These are phyloP conservation scores for Eucalyptus pumila DNA, from an alignment of 345 rosid species.

Conservation along the genomic window DNA sequence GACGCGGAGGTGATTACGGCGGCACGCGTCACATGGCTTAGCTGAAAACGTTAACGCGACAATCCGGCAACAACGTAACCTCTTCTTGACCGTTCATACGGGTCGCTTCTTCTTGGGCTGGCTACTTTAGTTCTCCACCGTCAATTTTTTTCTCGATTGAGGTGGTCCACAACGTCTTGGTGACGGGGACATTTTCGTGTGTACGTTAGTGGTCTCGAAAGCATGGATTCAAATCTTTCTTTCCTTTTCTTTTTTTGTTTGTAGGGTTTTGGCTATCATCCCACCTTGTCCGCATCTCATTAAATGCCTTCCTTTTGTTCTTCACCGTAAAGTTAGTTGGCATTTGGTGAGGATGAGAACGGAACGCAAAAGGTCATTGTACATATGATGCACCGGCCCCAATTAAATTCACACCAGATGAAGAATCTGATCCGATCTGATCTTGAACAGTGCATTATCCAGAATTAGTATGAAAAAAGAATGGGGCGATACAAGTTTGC, in stretches of 20 bases:
- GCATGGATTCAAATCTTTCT: neutral
- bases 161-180: neutral
- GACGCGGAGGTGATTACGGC: neutral
- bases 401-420: neutral
- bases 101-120: neutral
- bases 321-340: neutral
- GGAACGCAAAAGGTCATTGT: neutral
- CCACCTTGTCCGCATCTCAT: neutral
- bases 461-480: neutral
- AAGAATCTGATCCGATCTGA: neutral
- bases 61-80: neutral
- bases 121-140: neutral
- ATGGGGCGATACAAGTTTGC: neutral
- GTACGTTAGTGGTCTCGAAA: neutral
- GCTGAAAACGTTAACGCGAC: neutral
- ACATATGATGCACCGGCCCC: neutral
- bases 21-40: neutral
- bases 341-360: neutral
- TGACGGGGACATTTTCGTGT: neutral
- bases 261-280: neutral
- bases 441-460: neutral
- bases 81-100: neutral
- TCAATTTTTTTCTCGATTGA: neutral
- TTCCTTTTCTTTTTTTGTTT: neutral
- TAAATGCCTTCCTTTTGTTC: neutral